These are phyloP conservation scores for Linaria vulgaris DNA, from an alignment of 257 asterid genomes.

Conservation along the genomic window DNA sequence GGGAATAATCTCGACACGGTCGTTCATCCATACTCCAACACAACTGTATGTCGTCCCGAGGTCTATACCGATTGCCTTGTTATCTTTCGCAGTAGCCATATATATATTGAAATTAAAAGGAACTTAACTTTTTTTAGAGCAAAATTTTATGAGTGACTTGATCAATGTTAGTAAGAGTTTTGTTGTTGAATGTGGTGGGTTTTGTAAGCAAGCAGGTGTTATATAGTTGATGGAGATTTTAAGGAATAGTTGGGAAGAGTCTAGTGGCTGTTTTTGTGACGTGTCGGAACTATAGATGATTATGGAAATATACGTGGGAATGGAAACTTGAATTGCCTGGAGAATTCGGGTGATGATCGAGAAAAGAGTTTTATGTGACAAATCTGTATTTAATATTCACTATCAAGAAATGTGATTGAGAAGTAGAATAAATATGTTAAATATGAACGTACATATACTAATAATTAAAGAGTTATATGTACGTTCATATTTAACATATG, in stretches of 20 bases:
- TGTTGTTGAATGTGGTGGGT: too few relatives aligned
- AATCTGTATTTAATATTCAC: too few relatives aligned
- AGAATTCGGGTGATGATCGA: background rate
- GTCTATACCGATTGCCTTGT: slow-evolving; percentile 57
- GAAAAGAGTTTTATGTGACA: too few relatives aligned
- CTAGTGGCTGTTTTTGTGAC: background rate
- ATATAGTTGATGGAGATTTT: background rate
- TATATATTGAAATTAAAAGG: background rate
- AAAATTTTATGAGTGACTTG: too few relatives aligned
- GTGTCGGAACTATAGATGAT: too few relatives aligned
- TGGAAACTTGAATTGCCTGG: background rate
- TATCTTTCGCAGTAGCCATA: slow-evolving; percentile 44
- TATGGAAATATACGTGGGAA: too few relatives aligned
- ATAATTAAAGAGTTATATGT: too few relatives aligned
- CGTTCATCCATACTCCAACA: slow-evolving; percentile 63
- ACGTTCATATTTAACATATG: too few relatives aligned
- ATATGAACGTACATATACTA: background rate
- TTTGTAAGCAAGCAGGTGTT: background rate
- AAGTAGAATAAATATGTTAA: too few relatives aligned
- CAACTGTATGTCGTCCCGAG: slow-evolving; percentile 65
- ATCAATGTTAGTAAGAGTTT: too few relatives aligned
- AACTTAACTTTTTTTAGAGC: too few relatives aligned
- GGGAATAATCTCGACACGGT: slow-evolving; percentile 61
- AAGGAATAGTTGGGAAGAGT: background rate
- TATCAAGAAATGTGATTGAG: too few relatives aligned